Conservation (phyloP, 768 basidiomycete species). For the Tylopilus intermedius region DNA sequence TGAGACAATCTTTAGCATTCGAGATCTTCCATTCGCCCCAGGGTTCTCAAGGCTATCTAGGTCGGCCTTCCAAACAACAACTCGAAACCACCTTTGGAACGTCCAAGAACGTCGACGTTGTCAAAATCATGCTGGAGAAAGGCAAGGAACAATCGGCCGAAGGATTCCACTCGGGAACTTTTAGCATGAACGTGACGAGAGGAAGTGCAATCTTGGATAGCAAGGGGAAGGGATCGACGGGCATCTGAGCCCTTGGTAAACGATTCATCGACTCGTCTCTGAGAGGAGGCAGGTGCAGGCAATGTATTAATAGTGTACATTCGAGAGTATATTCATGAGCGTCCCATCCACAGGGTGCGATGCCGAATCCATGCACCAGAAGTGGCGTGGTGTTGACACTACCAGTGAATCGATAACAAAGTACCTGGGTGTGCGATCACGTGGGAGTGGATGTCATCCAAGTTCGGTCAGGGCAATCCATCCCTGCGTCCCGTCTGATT, state of each 20-base stretch:
- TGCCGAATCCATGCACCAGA: no score
- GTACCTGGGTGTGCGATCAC: neutral
- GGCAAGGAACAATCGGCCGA: conserved; percentile 58
- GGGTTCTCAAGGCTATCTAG: conserved; percentile 73
- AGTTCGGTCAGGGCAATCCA: conserved; percentile 7
- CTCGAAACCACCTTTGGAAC: conserved; percentile 71
- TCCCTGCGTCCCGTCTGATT: neutral
- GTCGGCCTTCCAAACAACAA: conserved; percentile 75
- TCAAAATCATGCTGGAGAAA: conserved; percentile 53
- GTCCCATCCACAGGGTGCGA: no score
- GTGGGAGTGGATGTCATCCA: conserved; percentile 13
- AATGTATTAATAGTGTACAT: conserved; percentile 19
- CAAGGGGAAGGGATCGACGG: conserved; percentile 35
- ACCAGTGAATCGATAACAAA: no score
- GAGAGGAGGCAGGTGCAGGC: neutral
- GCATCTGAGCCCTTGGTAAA: conserved; percentile 26
- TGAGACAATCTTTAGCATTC: conserved; percentile 47
- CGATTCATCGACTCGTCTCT: neutral
- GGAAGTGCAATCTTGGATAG: conserved; percentile 38
- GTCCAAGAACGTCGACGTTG: conserved; percentile 59
- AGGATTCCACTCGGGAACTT: conserved; percentile 30
- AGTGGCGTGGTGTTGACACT: no score
- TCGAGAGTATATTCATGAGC: neutral
- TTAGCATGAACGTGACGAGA: conserved; percentile 20
- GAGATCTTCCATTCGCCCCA: conserved; percentile 64